phyloP scores from a whole-genome alignment of 1,139 yeast genomes.

The Keqinozyma sinolaborantium region DNA sequence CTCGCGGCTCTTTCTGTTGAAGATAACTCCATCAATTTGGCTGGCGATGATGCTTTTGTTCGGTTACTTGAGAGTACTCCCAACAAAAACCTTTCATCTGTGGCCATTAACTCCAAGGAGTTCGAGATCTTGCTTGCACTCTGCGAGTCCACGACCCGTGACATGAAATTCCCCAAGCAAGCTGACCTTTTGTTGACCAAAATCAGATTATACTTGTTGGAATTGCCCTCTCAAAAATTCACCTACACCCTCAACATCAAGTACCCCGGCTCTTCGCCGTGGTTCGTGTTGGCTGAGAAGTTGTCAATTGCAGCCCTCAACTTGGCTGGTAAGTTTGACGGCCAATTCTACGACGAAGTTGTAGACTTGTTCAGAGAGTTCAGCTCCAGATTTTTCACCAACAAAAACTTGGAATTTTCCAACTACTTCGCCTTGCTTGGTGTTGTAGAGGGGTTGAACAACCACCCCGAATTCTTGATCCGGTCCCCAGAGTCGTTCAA shows the following conservation, averaged over 20 bases:
- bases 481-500: constrained; percentile 24
- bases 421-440: constrained; percentile 47
- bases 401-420: constrained; percentile 23
- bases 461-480: constrained; percentile 30
- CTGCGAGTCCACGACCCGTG: constrained; percentile 47
- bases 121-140: constrained; percentile 70
- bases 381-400: constrained; percentile 20
- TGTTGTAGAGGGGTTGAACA: constrained; percentile 38
- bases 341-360: constrained; percentile 21
- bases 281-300: constrained; percentile 33
- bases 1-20: constrained; percentile 26
- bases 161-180: constrained; percentile 38
- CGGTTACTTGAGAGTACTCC: constrained; percentile 21
- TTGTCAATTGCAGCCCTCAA: constrained; percentile 35
- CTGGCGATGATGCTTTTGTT: constrained; percentile 20
- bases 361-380: constrained; percentile 28
- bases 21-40: constrained; percentile 15
- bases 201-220: constrained; percentile 56
- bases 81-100: constrained; percentile 16
- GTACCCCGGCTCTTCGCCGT: constrained; percentile 30
- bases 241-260: constrained; percentile 17
- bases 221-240: constrained; percentile 51
- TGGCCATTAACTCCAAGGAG: constrained; percentile 53
- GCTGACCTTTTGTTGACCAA: constrained; percentile 52
- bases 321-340: constrained; percentile 32